Percentiles rank a stretch among this genome's conserved stretches.
phyloP scores from a whole-genome alignment of 192 early-diverging fungal species.

The Rhizophagus clarus region DNA sequence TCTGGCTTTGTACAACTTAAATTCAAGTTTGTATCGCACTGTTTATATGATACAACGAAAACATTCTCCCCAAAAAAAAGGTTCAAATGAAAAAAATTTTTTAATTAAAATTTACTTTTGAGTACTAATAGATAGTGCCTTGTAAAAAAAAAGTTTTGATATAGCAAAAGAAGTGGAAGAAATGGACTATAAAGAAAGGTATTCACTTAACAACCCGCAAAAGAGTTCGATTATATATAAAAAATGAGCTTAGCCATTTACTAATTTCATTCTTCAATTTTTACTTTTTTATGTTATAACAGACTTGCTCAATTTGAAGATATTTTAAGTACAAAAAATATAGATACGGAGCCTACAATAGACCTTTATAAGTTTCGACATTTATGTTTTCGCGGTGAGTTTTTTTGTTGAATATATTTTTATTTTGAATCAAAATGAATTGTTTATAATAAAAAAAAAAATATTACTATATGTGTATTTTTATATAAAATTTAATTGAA shows the following conservation, averaged over 20 bases:
- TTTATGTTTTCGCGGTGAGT: slow-evolving; percentile 58
- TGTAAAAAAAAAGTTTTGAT: too few species aligned
- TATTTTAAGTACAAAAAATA: slow-evolving; percentile 26
- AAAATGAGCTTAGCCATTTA: neutral
- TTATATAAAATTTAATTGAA: neutral
- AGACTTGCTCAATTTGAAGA: slow-evolving; percentile 30
- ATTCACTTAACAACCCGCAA: too few species aligned
- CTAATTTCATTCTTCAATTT: neutral
- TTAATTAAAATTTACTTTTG: too few species aligned
- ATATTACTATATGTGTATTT: too few species aligned
- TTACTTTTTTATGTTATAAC: neutral
- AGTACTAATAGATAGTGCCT: too few species aligned
- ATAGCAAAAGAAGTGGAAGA: neutral
- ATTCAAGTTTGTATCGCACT: too few species aligned
- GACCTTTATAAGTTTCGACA: slow-evolving; percentile 55
- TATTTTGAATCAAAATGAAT: too few species aligned
- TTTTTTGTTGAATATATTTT: neutral
- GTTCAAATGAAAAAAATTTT: too few species aligned
- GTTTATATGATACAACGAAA: too few species aligned
- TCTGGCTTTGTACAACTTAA: too few species aligned
- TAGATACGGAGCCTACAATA: slow-evolving; percentile 37
- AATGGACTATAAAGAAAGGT: slow-evolving; percentile 31
- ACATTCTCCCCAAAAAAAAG: too few species aligned
- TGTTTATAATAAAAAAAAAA: neutral
- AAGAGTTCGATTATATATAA: neutral